Evolutionary conservation across 2,329 filamentous ascomycete genomes (phyloP).

Genomic region (Cucurbitaria berberidis): DNA sequence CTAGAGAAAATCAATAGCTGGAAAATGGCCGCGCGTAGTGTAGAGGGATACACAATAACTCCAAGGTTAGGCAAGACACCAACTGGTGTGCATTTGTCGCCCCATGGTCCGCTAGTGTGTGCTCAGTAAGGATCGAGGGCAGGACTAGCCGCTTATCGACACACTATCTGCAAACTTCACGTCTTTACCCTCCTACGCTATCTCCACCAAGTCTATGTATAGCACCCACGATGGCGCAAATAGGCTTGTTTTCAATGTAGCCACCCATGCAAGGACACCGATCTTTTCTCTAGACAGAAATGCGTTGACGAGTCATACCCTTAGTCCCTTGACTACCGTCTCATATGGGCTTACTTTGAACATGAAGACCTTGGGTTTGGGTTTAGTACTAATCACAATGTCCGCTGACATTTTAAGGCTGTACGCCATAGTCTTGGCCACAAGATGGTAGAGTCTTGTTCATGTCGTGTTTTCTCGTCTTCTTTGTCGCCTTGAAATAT

Average conservation of each 20-base stretch:
- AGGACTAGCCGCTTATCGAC: not conserved
- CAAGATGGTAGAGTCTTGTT: not conserved
- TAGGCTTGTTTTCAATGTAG: not conserved
- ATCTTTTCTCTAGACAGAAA: not conserved
- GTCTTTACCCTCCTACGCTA: not conserved
- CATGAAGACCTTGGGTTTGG: not conserved
- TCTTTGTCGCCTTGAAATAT: not conserved
- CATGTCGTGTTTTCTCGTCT: not conserved
- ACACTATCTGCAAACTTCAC: not conserved
- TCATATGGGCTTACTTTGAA: not conserved
- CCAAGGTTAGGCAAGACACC: too few relatives aligned
- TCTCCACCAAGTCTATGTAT: not conserved
- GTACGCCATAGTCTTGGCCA: not conserved
- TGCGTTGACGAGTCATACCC: not conserved
- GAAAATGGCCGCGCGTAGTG: too few relatives aligned
- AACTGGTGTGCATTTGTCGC: too few relatives aligned
- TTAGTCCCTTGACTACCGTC: not conserved
- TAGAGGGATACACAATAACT: too few relatives aligned
- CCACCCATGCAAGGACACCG: conserved; percentile 4
- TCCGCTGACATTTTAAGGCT: not conserved
- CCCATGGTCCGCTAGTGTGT: not conserved
- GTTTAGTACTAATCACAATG: not conserved
- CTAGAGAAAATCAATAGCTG: too few relatives aligned
- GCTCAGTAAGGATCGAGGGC: not conserved
- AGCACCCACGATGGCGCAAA: not conserved